Evolutionary conservation across 1,139 yeast genomes (phyloP).

Genomic region (Lodderomyces jiufengensis): DNA sequence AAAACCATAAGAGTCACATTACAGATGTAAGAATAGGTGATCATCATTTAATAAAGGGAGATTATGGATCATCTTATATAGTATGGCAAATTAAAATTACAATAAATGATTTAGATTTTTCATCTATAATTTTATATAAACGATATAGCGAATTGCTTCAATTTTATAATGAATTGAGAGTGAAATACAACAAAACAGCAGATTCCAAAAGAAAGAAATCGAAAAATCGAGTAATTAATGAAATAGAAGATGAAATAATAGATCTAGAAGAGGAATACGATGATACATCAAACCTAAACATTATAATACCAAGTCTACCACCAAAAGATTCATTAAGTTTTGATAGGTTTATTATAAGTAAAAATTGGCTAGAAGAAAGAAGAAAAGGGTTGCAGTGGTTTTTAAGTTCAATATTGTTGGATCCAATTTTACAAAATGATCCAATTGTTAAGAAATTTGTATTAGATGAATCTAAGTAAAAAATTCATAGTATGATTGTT

Average conservation of each 20-base stretch:
- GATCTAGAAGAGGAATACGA: neutral
- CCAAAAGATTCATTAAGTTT: conserved; percentile 52
- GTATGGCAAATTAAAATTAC: conserved; percentile 49
- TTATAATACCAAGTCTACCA: conserved; percentile 60
- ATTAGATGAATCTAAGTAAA: conserved; percentile 14
- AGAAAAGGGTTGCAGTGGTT: conserved; percentile 74
- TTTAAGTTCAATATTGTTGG: conserved; percentile 60
- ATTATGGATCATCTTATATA: conserved; percentile 37
- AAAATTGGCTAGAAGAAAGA: conserved; percentile 55
- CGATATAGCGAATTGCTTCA: conserved; percentile 63
- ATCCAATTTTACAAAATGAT: conserved; percentile 54
- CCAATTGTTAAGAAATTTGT: conserved; percentile 51
- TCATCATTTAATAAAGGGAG: conserved; percentile 37
- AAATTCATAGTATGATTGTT: too few species aligned
- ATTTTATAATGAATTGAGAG: conserved; percentile 42
- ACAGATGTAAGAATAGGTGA: conserved; percentile 41
- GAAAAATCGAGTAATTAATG: too few species aligned
- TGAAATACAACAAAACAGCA: conserved; percentile 25
- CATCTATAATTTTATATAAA: conserved; percentile 50
- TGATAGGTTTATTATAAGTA: conserved; percentile 44
- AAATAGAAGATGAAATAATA: too few species aligned
- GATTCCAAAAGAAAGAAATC: too few species aligned
- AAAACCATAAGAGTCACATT: conserved; percentile 22
- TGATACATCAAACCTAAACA: conserved; percentile 19
- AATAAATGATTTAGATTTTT: conserved; percentile 40